Evolutionary conservation across 305 asterid species (phyloP), one percentile per base, ranked within the genome.

Genomic region (Coffea humblotiana): DNA sequence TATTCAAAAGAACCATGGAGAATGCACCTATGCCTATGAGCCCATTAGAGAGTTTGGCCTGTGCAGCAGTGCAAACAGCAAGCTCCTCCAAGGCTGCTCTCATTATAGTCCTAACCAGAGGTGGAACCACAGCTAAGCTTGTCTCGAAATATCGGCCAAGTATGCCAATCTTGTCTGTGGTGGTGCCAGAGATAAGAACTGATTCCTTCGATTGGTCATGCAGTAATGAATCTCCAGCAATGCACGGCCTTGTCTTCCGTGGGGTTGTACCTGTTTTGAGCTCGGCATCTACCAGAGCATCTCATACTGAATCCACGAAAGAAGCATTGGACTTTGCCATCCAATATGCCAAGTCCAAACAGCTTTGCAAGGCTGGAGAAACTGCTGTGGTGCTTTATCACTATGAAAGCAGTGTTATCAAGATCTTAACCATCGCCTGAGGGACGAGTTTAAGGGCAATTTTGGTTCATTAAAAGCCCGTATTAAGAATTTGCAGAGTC

Each of bases 391-490:
- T 89, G 65, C 88, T 90, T 74, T 91, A 90, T 77, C 84, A 90
- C 11, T 85, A 82, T 78, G 97, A 90, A 69, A 86, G 90, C 94
- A 13, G 87, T 76, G 86, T 88, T 74, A 89, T 90, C 88, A 90
- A 91, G 88, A 89, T 91, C 54, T 86, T 90, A 82, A 91, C 84
- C 3, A 90, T 88, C 68, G 84, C 82, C 80, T 78, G 75, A 77
- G 35, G 29, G 29, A 71, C 14, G 35, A 49, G 19, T 18, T 60
- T 23, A 37, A 2, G 58, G 81, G 58, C 65, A 71, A 27, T 71
- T 78, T 71, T 70, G 25, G 63, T 56, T 56, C 25, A 21, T 56
- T 3, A 8, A 56, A 18, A 56, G 63, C 25, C 63, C 23, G 9
- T 56, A 21, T 56, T 56, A 16, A 16, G 61, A 16, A 1, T 56